Base-by-base conservation (phyloP, 2,329 filamentous ascomycete species). In the Stachybotrys chlorohalonatus region DNA sequence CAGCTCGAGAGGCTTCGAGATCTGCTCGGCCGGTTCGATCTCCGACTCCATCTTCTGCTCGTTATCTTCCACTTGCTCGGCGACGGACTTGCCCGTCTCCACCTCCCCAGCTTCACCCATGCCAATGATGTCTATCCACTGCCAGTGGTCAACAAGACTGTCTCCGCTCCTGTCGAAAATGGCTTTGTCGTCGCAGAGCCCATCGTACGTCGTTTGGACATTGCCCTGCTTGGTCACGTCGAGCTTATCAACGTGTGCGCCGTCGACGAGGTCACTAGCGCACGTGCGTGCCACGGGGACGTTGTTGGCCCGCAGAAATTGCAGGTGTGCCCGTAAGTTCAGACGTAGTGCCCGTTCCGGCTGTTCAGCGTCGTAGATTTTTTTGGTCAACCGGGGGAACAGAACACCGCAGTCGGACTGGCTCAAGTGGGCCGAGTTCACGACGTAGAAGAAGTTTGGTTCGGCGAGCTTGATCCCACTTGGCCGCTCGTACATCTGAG, bases 401-500 rank as follows among this genome's bases (percentile, higher is more conserved):
- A 95, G 71, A 30, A 94, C 73, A 42, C 88, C 90, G 62, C 94
- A 95, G 64, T 95, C 90, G 17, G 84, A 88, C 69, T 95, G 90
- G 55, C 81, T 89, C 31, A 95, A 78, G 66, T 95, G 90, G 0
- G 90, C 89, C n/a, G 85, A 87, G 49, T 80, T 75, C 13, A 77
- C 67, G 3, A 89, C 84, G 67, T 89, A 93, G 72, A 89, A 95
- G 63, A 93, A 82, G 60, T 85, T 80, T 5, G 89, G 85, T 54
- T 77, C 74, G 0, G 71, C 61, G 13, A 80, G 68, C 54, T 65
- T 68, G 31, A 73, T 66, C 8, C 74, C 75, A 54, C 72, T 71
- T 5, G 69, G 70, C 3, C 73, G 69, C 55, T 77, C 68, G 58
- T 74, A 75, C 9, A 73, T 58, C 5, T 70, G 63, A 0, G 76